Evolutionary conservation across 805 yeast genomes (phyloP).

Genomic region (Candida germanica): DNA sequence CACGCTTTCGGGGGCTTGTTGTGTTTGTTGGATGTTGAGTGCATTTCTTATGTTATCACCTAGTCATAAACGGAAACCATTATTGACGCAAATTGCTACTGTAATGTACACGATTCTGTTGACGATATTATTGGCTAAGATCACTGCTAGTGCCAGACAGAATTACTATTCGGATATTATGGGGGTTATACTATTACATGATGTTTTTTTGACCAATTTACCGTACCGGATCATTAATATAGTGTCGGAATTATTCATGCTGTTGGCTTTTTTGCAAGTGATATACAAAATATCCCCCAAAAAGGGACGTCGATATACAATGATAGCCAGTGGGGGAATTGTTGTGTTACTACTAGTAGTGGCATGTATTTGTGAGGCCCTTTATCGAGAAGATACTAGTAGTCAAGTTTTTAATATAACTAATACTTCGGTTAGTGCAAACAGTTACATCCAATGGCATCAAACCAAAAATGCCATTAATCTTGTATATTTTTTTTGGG

Average conservation of each 20-base stretch:
- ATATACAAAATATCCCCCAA: slow-evolving; percentile 26
- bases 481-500: slow-evolving; percentile 25
- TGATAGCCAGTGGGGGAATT: slow-evolving; percentile 4
- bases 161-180: slow-evolving; percentile 57
- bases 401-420: background rate
- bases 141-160: slow-evolving; percentile 42
- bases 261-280: slow-evolving; percentile 56
- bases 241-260: slow-evolving; percentile 43
- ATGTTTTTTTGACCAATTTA: slow-evolving; percentile 33
- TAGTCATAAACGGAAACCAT: slow-evolving; percentile 51
- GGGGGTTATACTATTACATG: slow-evolving; percentile 44
- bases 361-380: slow-evolving; percentile 9
- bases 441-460: slow-evolving; percentile 14
- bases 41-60: slow-evolving; percentile 53
- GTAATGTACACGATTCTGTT: slow-evolving; percentile 51
- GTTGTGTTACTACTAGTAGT: slow-evolving; percentile 4
- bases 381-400: slow-evolving; percentile 1
- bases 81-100: slow-evolving; percentile 56
- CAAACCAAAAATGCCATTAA: slow-evolving; percentile 26
- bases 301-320: slow-evolving; percentile 2
- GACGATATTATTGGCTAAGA: slow-evolving; percentile 47
- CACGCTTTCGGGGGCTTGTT: slow-evolving; percentile 52
- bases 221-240: slow-evolving; percentile 38
- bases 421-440: background rate
- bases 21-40: slow-evolving; percentile 69